Evolutionary conservation across 1,284 basidiomycete species (phyloP).

Genomic region (Ustilago xerochloae): DNA sequence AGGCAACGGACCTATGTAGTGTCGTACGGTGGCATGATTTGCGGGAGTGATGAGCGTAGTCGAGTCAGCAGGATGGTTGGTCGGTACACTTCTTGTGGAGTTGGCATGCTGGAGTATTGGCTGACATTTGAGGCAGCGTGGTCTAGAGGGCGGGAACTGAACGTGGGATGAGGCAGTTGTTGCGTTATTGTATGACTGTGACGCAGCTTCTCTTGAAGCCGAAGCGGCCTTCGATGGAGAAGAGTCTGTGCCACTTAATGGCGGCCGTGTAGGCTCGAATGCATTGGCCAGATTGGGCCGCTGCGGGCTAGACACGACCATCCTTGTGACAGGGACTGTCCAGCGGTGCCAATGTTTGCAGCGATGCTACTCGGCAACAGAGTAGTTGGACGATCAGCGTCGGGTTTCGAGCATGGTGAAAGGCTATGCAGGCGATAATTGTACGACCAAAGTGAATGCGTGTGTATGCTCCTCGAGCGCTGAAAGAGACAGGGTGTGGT

Average conservation of each 20-base stretch:
- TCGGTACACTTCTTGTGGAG: slow-evolving; percentile 15
- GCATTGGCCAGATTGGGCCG: background rate
- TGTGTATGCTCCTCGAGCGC: background rate
- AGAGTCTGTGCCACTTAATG: background rate
- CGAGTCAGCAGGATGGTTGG: slow-evolving; percentile 14
- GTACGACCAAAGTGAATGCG: background rate
- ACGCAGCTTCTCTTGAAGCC: background rate
- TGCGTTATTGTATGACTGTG: background rate
- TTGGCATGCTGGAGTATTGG: slow-evolving; percentile 22
- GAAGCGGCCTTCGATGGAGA: slow-evolving; percentile 5
- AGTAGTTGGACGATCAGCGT: no score
- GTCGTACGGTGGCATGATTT: slow-evolving; percentile 25
- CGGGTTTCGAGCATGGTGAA: background rate
- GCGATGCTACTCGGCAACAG: no score
- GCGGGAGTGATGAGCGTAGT: slow-evolving; percentile 16
- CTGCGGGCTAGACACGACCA: slow-evolving; percentile 5
- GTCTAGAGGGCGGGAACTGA: slow-evolving; percentile 22
- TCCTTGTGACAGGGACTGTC: background rate
- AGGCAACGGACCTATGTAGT: slow-evolving; percentile 50
- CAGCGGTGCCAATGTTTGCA: background rate
- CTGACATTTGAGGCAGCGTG: slow-evolving; percentile 35
- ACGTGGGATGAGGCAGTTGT: background rate
- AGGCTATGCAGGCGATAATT: background rate
- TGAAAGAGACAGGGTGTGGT: no score
- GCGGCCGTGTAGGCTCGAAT: slow-evolving; percentile 11